Conservation (phyloP, 495 filamentous ascomycete species). For the Penicillium soppii region DNA sequence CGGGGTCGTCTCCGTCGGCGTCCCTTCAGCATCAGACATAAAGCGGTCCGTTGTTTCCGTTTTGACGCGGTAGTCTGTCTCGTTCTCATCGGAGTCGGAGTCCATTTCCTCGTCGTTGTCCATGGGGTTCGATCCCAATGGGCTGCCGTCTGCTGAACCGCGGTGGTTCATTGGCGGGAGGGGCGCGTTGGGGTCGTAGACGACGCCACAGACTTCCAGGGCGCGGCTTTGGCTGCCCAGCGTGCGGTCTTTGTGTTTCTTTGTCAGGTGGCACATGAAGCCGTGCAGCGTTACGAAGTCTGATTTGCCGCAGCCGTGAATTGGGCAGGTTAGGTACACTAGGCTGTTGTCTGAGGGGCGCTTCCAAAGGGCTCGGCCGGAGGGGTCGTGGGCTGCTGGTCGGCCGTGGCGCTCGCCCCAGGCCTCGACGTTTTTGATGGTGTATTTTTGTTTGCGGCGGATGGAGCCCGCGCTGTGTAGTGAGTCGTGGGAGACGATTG, state of each 20-base stretch:
- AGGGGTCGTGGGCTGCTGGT: conserved; percentile 46
- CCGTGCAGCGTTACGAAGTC: conserved; percentile 49
- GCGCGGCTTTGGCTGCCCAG: conserved; percentile 47
- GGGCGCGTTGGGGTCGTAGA: conserved; percentile 44
- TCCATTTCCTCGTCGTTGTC: conserved; percentile 37
- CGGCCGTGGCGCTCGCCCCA: conserved; percentile 50
- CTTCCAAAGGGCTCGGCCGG: conserved; percentile 46
- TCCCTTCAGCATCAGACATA: conserved; percentile 16
- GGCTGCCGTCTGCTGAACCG: conserved; percentile 41
- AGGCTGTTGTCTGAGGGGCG: conserved; percentile 47
- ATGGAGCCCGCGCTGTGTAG: conserved; percentile 31
- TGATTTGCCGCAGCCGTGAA: conserved; percentile 43
- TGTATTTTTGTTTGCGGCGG: conserved; percentile 50
- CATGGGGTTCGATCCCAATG: conserved; percentile 27
- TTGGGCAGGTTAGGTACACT: conserved; percentile 48
- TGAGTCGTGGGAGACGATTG: conserved; percentile 30
- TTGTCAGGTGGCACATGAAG: conserved; percentile 52
- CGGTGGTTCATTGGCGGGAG: conserved; percentile 39
- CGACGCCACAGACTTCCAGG: conserved; percentile 45
- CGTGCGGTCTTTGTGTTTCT: conserved; percentile 51
- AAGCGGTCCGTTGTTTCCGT: conserved; percentile 28
- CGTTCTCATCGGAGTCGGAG: conserved; percentile 29
- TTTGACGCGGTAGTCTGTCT: conserved; percentile 31
- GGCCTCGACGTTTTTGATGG: conserved; percentile 51
- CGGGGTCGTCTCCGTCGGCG: conserved; percentile 8